phyloP scores from a whole-genome alignment of 768 basidiomycete species.

The Rhodotorula taiwanensis region DNA sequence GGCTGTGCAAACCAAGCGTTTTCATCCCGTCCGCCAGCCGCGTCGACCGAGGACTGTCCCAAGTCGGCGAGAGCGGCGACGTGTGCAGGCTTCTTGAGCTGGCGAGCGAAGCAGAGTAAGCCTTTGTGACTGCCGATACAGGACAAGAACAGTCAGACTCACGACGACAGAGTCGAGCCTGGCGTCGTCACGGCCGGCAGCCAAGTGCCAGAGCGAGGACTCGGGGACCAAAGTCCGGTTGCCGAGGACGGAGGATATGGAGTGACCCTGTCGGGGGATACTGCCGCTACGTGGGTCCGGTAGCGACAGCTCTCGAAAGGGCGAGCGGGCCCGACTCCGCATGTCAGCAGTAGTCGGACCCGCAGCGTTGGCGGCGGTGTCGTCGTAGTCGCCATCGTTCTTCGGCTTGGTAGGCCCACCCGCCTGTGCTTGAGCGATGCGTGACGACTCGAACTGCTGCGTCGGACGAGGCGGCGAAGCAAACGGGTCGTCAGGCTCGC shows the following conservation, averaged over 20 bases:
- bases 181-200: slow-evolving; percentile 13
- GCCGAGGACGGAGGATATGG: background rate
- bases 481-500: background rate
- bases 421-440: background rate
- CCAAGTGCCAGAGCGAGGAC: slow-evolving; percentile 14
- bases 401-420: background rate
- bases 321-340: background rate
- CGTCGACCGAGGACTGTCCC: background rate
- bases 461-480: slow-evolving; percentile 8
- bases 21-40: background rate
- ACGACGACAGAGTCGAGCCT: slow-evolving; percentile 14
- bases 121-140: background rate
- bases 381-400: background rate
- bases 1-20: slow-evolving; percentile 16
- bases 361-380: too few species aligned
- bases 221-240: background rate
- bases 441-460: slow-evolving; percentile 19
- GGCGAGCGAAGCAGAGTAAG: background rate
- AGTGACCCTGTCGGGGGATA: background rate
- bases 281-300: slow-evolving; percentile 6
- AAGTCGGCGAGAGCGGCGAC: background rate
- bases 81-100: slow-evolving; percentile 4
- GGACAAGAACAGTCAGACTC: background rate
- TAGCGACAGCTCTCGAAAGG: slow-evolving; percentile 7
- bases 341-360: too few species aligned